phyloP scores from a whole-genome alignment of 2,329 filamentous ascomycete genomes.

The Cladosporium sp. region DNA sequence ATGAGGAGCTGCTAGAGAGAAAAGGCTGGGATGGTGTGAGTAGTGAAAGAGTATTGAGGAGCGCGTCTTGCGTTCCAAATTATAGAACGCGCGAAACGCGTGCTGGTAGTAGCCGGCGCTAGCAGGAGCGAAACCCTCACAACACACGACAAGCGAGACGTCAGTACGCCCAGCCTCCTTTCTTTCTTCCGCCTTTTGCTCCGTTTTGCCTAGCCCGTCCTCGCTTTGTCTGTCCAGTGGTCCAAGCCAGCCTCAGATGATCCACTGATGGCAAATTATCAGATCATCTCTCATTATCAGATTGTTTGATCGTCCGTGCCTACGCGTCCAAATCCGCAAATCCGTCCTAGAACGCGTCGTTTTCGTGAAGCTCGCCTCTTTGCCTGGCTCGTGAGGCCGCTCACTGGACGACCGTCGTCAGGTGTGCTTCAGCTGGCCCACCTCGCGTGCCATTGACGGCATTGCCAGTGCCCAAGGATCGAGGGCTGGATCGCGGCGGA shows the following conservation, averaged over 20 bases:
- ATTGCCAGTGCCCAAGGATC: neutral
- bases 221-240: conserved; percentile 11
- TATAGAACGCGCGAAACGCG: conserved; percentile 17
- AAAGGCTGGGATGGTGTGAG: conserved; percentile 3
- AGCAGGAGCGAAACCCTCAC: conserved; percentile 2
- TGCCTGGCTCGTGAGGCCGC: conserved; percentile 10
- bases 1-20: conserved; percentile 15
- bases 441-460: conserved; percentile 3
- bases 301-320: conserved; percentile 1
- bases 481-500: neutral
- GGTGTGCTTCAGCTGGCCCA: neutral
- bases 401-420: conserved; percentile 15
- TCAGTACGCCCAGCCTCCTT: conserved; percentile 14
- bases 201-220: conserved; percentile 3
- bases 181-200: conserved; percentile 1
- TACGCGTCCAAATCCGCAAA: neutral
- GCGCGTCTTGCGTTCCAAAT: neutral
- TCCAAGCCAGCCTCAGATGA: neutral
- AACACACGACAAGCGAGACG: conserved; percentile 11
- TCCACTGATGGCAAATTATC: conserved; percentile 8
- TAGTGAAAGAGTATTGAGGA: conserved; percentile 5
- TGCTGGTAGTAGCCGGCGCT: conserved; percentile 7
- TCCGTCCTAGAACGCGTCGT: conserved; percentile 9
- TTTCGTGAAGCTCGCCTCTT: conserved; percentile 16
- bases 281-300: conserved; percentile 14